Base-by-base conservation (phyloP, 2,329 filamentous ascomycete genomes). In the Aureobasidium sp. region DNA sequence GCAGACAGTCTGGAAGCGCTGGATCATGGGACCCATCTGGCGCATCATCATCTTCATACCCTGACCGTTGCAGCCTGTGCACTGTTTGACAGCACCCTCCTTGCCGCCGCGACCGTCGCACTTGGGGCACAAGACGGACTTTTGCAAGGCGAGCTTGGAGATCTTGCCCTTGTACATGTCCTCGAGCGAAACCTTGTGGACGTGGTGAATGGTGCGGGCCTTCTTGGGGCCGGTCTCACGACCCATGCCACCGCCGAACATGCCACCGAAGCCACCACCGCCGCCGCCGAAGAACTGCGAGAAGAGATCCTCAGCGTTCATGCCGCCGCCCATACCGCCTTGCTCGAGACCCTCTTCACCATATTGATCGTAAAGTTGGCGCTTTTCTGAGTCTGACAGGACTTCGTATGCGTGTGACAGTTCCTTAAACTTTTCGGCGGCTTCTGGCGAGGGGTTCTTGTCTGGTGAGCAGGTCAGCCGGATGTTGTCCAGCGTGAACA, bases 31-130 rank as follows among this genome's bases (percentile, higher is more conserved):
- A 57, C 94, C 94, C 92, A 99, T 97, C 79, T 99, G 94, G 74
- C 95, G 89, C 94, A 99, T 97, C 93, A 99, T 97, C 44, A 90
- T 97, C 88, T 97, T 97, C 90, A 97, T 96, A 77, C 94, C 94
- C 66, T 89, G 85, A 67, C 94, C 94, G 71, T 96, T 91, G 76
- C 94, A 99, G 72, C 91, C 89, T 44, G 85, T 73, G 78, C 94
- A 99, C 71, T 89, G 90, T 80, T 92, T 93, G 67, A 97, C 93
- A n/a, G 94, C 90, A 66, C 94, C 94, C 67, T 97, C 93, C 81
- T 99, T 99, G 68, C 94, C 94, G 72, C 94, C 94, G 64, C 91
- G 86, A 66, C 94, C 94, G 63, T 94, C 88, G 76, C 94, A 99
- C 79, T 92, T 92, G 67, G 90, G 81, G 82, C 94, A 99, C 77